phyloP scores from a whole-genome alignment of 2,329 filamentous ascomycete species.

The Ophiostoma himal-ulmi region DNA sequence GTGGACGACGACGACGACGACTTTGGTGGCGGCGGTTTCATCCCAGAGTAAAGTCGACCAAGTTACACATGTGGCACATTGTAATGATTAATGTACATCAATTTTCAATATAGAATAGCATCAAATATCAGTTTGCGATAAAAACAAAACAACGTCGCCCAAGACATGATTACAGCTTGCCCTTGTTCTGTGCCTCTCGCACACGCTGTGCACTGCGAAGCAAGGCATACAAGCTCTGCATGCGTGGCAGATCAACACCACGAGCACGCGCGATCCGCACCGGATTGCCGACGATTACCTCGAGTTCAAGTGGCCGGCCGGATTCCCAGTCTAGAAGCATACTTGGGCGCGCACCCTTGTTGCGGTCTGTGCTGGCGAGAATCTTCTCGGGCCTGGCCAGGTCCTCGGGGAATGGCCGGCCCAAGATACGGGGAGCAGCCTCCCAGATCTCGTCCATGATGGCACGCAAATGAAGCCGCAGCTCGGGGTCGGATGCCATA shows the following conservation, averaged over 20 bases:
- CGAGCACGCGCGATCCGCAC: conserved; percentile 57
- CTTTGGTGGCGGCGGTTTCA: conserved; percentile 18
- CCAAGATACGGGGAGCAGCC: conserved; percentile 58
- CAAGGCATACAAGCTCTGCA: conserved; percentile 63
- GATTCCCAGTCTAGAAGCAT: conserved; percentile 68
- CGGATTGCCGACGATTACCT: conserved; percentile 67
- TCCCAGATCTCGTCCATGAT: conserved; percentile 66
- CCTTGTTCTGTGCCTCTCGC: conserved; percentile 37
- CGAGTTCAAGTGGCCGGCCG: conserved; percentile 60
- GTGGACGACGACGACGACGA: conserved; percentile 14
- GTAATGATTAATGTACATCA: neutral
- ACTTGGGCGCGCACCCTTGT: conserved; percentile 57
- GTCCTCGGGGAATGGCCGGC: conserved; percentile 52
- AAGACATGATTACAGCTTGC: conserved; percentile 34
- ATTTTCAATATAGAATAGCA: neutral
- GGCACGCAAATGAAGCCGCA: conserved; percentile 55
- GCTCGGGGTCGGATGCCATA: conserved; percentile 57
- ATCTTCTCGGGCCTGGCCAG: conserved; percentile 60
- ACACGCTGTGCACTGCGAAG: conserved; percentile 56
- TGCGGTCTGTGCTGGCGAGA: conserved; percentile 56
- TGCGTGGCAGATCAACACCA: conserved; percentile 58
- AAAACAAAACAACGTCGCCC: neutral
- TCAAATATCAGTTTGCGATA: neutral
- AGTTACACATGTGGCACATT: neutral
- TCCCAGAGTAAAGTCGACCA: conserved; percentile 9